Base-by-base conservation (phyloP, 2,329 filamentous ascomycete genomes). In the Colletotrichum karsti region DNA sequence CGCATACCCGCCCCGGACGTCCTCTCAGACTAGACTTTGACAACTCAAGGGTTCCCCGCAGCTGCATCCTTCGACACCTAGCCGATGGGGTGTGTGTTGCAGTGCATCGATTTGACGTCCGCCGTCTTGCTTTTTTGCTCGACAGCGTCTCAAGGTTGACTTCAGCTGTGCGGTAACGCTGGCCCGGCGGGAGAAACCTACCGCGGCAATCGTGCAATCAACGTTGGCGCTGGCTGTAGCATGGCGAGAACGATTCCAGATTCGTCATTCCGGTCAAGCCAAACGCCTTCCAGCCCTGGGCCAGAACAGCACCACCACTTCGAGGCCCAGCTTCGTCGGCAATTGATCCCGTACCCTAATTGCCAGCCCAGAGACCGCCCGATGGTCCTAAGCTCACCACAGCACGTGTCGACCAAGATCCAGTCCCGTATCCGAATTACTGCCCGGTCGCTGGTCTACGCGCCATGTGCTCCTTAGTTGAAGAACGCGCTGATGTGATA, bases 1-100 rank as follows among this genome's bases (percentile, higher is more conserved):
- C 62, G 35, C 62, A 37, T 28, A 60, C 22, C 56, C 35, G 28
- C 63, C 24, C 50, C 50, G 13, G 37, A 54, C 33, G 9, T 6
- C 35, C 30, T 53, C 30, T 26, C 50, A 24, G 28, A 22, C 12
- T n/a, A n/a, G n/a, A 10, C 12, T 18, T 41, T 66, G 63, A 66
- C 63, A 66, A 55, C 39, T 15, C 57, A 62, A 42, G 58, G 58
- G 58, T 67, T 63, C 58, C 63, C 63, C 58, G 63, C 63, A 63
- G 39, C 58, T 63, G 63, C 58, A 63, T 56, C 58, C 20, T 20
- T 18, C 37, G 24, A 39, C 39, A n/a, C 28, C 37, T 24, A 35
- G 42, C 53, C 60, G 20, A 18, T 6, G 9, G 18, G 24, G 18
- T 7, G 48, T 60, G 30, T 22, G 58, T 66, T 62, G 44, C 63